phyloP scores from a whole-genome alignment of 257 asterid genomes.

The Solanum tarapatanum region DNA sequence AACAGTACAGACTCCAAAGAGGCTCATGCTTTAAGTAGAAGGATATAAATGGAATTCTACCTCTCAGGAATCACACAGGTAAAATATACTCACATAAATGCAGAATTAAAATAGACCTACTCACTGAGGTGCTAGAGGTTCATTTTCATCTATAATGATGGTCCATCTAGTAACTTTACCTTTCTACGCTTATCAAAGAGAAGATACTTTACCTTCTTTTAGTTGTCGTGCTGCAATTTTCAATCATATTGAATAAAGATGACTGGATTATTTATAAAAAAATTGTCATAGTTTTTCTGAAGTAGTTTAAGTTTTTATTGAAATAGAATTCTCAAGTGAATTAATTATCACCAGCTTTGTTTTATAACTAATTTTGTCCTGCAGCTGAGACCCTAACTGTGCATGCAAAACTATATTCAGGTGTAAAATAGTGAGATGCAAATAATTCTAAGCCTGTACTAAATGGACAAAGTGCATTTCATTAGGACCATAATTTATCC shows the following conservation, averaged over 20 bases:
- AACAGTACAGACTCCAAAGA: neutral
- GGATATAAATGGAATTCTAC: neutral
- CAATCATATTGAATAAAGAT: neutral
- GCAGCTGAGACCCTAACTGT: neutral
- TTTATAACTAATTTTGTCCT: neutral
- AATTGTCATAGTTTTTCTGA: neutral
- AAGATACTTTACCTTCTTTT: neutral
- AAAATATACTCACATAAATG: neutral
- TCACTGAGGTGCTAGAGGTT: neutral
- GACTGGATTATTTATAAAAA: neutral
- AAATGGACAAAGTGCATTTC: neutral
- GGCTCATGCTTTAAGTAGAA: neutral
- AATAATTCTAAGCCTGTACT: neutral
- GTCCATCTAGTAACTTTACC: neutral
- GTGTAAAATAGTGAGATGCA: neutral
- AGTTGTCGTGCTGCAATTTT: neutral
- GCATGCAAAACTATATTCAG: neutral
- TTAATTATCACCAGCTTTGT: neutral
- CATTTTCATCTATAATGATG: neutral
- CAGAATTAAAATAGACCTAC: neutral
- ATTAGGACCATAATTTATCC: neutral
- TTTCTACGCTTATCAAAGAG: neutral
- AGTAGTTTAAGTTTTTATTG: neutral
- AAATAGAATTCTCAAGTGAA: neutral
- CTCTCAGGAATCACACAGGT: neutral